Conservation (phyloP, 2,329 filamentous ascomycete species). For the Neonectria punicea region DNA sequence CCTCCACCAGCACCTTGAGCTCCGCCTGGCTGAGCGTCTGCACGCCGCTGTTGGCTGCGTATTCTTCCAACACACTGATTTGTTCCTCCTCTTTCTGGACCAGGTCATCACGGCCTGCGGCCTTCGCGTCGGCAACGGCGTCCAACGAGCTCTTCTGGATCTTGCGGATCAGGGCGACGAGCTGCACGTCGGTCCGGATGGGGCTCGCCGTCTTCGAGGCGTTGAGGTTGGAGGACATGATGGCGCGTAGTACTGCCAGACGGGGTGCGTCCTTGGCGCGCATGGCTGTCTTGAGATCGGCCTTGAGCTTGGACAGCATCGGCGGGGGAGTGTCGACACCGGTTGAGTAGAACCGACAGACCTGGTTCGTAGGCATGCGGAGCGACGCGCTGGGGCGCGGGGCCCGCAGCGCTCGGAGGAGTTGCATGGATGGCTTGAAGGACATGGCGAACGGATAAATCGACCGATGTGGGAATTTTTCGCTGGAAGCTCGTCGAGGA, state of each 20-base stretch:
- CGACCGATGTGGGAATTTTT: neutral
- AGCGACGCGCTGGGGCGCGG: conserved; percentile 27
- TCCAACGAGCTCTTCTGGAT: conserved; percentile 67
- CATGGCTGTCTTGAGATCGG: conserved; percentile 74
- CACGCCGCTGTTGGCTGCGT: conserved; percentile 68
- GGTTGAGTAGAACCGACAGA: conserved; percentile 47
- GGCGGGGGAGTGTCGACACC: conserved; percentile 54
- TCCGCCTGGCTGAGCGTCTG: conserved; percentile 68
- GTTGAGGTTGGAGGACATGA: conserved; percentile 78
- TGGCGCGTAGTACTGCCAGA: conserved; percentile 73
- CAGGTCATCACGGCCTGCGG: conserved; percentile 73
- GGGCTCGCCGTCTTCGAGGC: conserved; percentile 77
- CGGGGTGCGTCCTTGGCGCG: conserved; percentile 71
- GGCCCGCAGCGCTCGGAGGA: conserved; percentile 41
- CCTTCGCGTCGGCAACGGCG: conserved; percentile 71
- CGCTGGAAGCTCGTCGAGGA: neutral
- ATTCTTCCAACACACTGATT: conserved; percentile 72
- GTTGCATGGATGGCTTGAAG: conserved; percentile 35
- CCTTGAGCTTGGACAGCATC: conserved; percentile 64
- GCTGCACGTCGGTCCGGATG: conserved; percentile 75
- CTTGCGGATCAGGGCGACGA: conserved; percentile 75
- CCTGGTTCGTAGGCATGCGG: conserved; percentile 28
- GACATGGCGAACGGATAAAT: conserved; percentile 33
- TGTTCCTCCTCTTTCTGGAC: conserved; percentile 76
- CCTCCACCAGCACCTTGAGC: conserved; percentile 63